A percentile compares a stretch with the other conserved stretches of the same genome.
Conservation (phyloP, 768 basidiomycete species). For the Agaricus bisporus region DNA sequence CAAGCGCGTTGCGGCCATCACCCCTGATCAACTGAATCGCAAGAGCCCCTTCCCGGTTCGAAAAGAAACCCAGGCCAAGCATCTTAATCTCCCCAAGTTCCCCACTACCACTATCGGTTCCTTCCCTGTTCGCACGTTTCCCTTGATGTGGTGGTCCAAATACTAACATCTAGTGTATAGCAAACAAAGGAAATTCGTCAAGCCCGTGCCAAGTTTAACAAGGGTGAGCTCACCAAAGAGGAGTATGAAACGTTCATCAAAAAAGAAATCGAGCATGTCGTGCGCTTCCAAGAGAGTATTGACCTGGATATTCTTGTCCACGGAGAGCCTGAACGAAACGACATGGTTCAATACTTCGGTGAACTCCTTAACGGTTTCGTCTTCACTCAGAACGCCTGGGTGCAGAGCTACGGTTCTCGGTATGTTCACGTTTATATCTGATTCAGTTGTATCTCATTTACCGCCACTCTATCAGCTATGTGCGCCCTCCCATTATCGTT, state of each 20-base stretch:
- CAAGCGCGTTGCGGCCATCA: slow-evolving; percentile 91
- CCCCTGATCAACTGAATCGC: slow-evolving; percentile 78
- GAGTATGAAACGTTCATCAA: slow-evolving; percentile 98
- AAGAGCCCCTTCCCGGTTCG: slow-evolving; percentile 85
- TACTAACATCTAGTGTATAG: slow-evolving; percentile 28
- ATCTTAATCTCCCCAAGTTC: slow-evolving; percentile 91
- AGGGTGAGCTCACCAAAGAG: slow-evolving; percentile 78
- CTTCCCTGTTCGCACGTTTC: slow-evolving; percentile 67
- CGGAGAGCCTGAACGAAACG: slow-evolving; percentile 98
- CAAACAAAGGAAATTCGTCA: slow-evolving; percentile 99
- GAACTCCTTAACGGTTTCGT: slow-evolving; percentile 93
- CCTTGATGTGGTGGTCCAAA: neutral
- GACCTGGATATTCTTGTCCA: slow-evolving; percentile 97
- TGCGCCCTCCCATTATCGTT: slow-evolving; percentile 97
- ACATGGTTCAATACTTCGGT: slow-evolving; percentile 99
- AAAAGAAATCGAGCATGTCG: slow-evolving; percentile 91
- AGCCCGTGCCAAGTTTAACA: slow-evolving; percentile 92
- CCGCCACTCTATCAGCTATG: slow-evolving; percentile 51
- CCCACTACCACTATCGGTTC: slow-evolving; percentile 98
- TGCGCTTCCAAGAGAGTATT: slow-evolving; percentile 94
- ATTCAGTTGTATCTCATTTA: neutral
- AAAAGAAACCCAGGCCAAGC: slow-evolving; percentile 82
- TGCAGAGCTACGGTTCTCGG: slow-evolving; percentile 99
- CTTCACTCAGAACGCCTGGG: slow-evolving; percentile 99
- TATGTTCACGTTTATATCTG: slow-evolving; percentile 23